These are phyloP conservation scores for Fraxinus sp. DNA, from an alignment of 305 asterid species.

Conservation along the genomic window DNA sequence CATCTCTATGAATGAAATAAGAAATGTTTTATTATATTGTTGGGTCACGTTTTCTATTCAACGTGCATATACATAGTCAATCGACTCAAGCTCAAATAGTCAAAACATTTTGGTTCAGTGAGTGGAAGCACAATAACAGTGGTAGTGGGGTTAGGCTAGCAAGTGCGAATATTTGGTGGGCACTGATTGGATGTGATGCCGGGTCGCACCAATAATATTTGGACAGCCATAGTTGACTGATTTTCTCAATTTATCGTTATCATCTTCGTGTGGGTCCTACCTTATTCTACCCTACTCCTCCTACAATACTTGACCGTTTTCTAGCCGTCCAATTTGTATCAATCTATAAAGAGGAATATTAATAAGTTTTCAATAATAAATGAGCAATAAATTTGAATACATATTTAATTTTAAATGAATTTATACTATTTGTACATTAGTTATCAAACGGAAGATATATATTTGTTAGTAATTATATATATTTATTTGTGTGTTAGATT, in stretches of 20 bases:
- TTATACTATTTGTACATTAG: no score
- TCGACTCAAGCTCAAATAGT: no score
- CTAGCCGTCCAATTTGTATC: constrained; percentile 4
- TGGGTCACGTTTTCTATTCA: background rate
- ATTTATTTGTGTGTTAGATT: no score
- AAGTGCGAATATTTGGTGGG: background rate
- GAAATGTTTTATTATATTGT: background rate
- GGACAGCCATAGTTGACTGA: constrained; percentile 27
- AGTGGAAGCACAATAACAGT: no score
- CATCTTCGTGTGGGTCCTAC: background rate
- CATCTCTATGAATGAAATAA: background rate
- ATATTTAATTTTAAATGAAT: no score
- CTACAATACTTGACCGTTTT: constrained; percentile 18
- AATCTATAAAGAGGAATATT: no score
- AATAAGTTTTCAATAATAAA: no score
- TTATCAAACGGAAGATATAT: no score
- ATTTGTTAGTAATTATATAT: no score
- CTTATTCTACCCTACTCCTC: background rate
- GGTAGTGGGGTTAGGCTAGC: background rate
- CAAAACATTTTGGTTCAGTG: no score
- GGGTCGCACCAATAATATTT: background rate
- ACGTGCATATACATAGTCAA: background rate
- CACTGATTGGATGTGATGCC: background rate
- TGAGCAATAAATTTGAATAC: no score
- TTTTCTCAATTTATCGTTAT: background rate